A percentile compares a stretch with the other conserved stretches of the same genome.
phyloP scores from a whole-genome alignment of 352 stramenopile genomes.

The Phytophthora cryptogea region DNA sequence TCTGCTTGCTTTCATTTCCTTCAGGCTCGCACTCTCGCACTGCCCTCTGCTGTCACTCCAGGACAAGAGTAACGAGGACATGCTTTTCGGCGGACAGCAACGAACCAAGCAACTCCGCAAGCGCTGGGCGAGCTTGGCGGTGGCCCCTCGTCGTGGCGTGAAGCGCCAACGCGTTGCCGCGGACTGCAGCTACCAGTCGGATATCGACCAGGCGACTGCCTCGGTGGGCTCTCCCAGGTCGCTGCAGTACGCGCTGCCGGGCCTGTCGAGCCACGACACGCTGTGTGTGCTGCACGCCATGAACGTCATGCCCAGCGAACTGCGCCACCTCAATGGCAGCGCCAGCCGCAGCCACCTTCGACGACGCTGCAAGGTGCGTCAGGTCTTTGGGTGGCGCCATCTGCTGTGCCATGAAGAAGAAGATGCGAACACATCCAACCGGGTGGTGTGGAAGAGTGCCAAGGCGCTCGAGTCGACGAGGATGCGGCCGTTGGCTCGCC shows the following conservation, averaged over 20 bases:
- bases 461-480: constrained; percentile 41
- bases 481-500: constrained; percentile 40
- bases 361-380: constrained; percentile 21
- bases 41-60: constrained; percentile 26
- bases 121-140: constrained; percentile 16
- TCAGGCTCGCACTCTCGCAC: constrained; percentile 19
- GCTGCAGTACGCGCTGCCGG: constrained; percentile 42
- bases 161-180: constrained; percentile 33
- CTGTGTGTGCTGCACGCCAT: constrained; percentile 41
- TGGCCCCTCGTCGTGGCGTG: constrained; percentile 6
- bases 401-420: constrained; percentile 43
- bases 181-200: constrained; percentile 5
- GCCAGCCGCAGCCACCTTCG: constrained; percentile 22
- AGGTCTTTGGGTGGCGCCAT: constrained; percentile 48
- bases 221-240: constrained; percentile 32
- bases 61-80: constrained; percentile 12
- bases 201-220: neutral
- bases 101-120: constrained; percentile 16
- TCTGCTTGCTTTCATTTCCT: constrained; percentile 2
- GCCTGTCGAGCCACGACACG: constrained; percentile 45
- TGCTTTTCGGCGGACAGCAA: constrained; percentile 2
- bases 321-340: constrained; percentile 42
- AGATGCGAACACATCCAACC: constrained; percentile 16
- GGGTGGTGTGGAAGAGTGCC: constrained; percentile 49
- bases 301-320: constrained; percentile 38